Evolutionary conservation across 2,329 filamentous ascomycete species (phyloP), one percentile per base, ranked within the genome.

Genomic region (Diaporthe destruens): DNA sequence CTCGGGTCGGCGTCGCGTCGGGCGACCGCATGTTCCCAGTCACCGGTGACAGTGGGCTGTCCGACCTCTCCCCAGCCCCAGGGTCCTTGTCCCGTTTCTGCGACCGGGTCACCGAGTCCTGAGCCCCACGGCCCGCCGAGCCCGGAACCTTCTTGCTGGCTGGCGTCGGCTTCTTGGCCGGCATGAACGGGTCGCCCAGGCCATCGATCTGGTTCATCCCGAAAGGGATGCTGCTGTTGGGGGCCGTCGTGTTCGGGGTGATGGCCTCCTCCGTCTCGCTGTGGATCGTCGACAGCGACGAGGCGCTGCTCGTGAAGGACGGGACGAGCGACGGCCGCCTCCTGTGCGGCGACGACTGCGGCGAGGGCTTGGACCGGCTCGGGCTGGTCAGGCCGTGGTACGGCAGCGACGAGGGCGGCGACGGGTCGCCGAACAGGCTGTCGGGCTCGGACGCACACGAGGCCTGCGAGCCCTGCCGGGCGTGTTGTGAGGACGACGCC

Each of bases 261-360:
- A 36, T 61, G 6, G 80, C 82, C 11, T 85, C 83, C 1, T 82
- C 80, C 69, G 88, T 86, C 61, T 85, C 86, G 72, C 87, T 89
- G 74, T 89, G 89, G 6, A 90, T 78, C 0, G 88, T 90, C 5
- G 88, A 90, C 6, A 90, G 80, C 2, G 87, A 85, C 51, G 87
- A 89, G 18, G 83, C 80, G 11, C 86, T 82, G 74, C 85, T 88
- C 5, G 83, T 80, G 5, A 78, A 71, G 0, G 85, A 86, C 6
- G 75, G 75, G 51, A 42, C 74, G 5, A 68, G 56, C 54, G 72
- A 74, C 9, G 70, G 72, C 23, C 54, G 49, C n/a, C 36, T 71
- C 29, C 49, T 72, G 39, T 32, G 61, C 70, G 68, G 68, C 49
- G 68, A 70, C 29, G 47, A 42, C 55, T 76, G 74, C 14, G 54